Evolutionary conservation across 306 rosid species (phyloP), one percentile per base, ranked within the genome.

Genomic region (Styphnolobium japonicum): DNA sequence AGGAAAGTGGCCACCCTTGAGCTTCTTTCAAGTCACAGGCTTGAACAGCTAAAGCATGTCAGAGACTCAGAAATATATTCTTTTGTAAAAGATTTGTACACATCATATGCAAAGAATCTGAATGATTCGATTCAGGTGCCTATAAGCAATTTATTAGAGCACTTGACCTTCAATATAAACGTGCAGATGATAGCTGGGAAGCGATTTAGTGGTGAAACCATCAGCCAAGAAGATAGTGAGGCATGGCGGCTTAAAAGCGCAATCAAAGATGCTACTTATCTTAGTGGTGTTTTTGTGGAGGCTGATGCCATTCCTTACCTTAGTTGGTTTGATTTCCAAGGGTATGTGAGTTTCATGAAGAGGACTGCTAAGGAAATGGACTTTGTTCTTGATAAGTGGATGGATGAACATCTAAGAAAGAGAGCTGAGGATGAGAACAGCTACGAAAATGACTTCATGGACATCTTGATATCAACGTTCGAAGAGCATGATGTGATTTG

Each of bases 281-380:
- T 91, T 0, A 14, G 79, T 56, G 93, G 96, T 8, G 89, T 87
- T 22, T 91, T 91, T 71, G 87, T 87, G 1, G 66, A 45, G 75
- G 92, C 76, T 1, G 96, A 89, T 65, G 89, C 88, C 5, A 39
- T 82, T 36, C 87, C 86, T 4, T 61, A 16, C 6, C 84, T 81
- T 10, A 74, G 84, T 52, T 83, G 88, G 82, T n/a, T 87, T 18
- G 96, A 89, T 51, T 23, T 82, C 5, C 81, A 85, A 22, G 93
- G 96, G 0, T 57, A 91, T 7, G 79, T 87, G 43, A n/a, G 79
- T 2, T 83, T 83, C 36, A 91, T 91, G 96, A 91, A 91, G 77
- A 71, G 64, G 3, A 83, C 88, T 2, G 69, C 67, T 11, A 79
- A 49, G 74, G 87, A 81, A 57, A n/a, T 76, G 0, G 96, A 91